Evolutionary conservation across 345 rosid species (phyloP).

Genomic region (Hirschfeldia incana): DNA sequence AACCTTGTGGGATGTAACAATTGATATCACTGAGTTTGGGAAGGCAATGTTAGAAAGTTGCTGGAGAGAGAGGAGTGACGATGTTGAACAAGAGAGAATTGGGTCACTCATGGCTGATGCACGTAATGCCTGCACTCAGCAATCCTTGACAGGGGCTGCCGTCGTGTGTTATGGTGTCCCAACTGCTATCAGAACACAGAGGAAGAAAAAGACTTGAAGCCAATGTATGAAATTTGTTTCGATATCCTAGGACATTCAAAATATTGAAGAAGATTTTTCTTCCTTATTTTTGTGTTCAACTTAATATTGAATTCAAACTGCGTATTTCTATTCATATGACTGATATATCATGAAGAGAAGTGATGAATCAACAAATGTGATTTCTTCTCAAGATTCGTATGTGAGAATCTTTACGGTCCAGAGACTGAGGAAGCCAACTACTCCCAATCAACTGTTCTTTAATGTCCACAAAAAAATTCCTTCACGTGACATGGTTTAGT

Average conservation of each 20-base stretch:
- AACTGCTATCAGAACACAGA: not conserved
- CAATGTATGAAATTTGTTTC: too few relatives aligned
- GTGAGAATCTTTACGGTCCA: not conserved
- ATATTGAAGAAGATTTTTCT: not conserved
- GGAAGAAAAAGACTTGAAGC: too few relatives aligned
- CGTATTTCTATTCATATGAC: constrained; percentile 26
- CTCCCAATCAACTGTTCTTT: not conserved
- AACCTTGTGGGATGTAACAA: not conserved
- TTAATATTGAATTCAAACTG: not conserved
- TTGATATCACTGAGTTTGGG: not conserved
- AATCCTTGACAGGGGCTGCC: not conserved
- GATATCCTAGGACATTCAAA: not conserved
- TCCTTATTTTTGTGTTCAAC: not conserved
- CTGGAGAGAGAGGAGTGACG: not conserved
- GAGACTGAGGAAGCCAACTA: not conserved
- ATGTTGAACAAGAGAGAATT: not conserved
- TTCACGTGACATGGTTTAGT: not conserved
- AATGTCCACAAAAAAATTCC: not conserved
- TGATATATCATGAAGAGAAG: constrained; percentile 38
- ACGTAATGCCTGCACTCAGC: not conserved
- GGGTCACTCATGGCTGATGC: not conserved
- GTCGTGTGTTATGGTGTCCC: not conserved
- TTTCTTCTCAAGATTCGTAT: not conserved
- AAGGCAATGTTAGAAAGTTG: not conserved
- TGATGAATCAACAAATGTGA: constrained; percentile 50